Evolutionary conservation across 106 monocot species (phyloP), one percentile per base, ranked within the genome.

Genomic region (Phalaenopsis equestris): DNA sequence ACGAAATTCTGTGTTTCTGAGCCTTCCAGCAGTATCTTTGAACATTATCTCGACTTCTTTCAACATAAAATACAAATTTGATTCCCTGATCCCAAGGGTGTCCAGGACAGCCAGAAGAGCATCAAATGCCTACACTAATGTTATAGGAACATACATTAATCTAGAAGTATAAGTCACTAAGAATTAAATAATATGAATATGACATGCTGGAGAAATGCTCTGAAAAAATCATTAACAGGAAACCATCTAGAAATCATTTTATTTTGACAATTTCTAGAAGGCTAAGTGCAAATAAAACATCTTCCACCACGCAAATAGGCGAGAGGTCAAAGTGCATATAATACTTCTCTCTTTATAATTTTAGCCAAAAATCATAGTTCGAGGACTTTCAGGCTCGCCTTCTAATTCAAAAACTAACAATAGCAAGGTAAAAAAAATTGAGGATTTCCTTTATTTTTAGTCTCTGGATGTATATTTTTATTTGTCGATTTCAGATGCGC

Each of bases 41-140:
- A 94, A 98, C 2, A 87, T 87, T 58, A 91, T 36, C 41, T 98
- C 98, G 64, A 94, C 85, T 74, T 82, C 85, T 83, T 88, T 86
- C 43, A 98, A 75, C 94, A 98, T 94, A 42, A 91, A 90, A 80
- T 89, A 90, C 80, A 98, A 85, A 83, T 98, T 84, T 47, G 98
- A 90, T 82, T 98, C 98, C 75, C 98, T 87, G 72, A 85, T 83
- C 64, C 98, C 98, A 74, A 92, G 92, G 77, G 88, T 94, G 80
- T 98, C 98, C 75, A 98, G 72, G 16, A 91, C 64, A 49, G 90
- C 68, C 56, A 98, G 19, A 79, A 98, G 84, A 78, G 88, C 81
- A 86, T 98, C 94, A 88, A 98, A 98, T 46, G 79, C 94, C 98
- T 98, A 84, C 86, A 86, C 47, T 68, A 10, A 68, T 10, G 37